phyloP scores from a whole-genome alignment of 176 grass and related monocot species.

The Raddia distichophylla region DNA sequence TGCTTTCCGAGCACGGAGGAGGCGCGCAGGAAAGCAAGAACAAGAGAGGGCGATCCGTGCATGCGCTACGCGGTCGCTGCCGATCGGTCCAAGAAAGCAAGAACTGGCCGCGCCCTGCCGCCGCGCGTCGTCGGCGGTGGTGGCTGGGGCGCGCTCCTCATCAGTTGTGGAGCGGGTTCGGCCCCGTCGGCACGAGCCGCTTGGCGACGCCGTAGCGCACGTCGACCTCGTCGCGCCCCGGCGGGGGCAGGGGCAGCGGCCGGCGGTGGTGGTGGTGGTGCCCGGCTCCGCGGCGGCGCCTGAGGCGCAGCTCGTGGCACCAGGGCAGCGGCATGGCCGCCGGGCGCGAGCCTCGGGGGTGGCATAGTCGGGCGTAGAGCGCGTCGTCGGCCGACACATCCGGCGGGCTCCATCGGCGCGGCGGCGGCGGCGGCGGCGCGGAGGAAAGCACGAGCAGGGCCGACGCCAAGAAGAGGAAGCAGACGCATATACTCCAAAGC shows the following conservation, averaged over 20 bases:
- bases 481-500: conserved; percentile 4
- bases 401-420: not conserved
- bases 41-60: conserved; percentile 68
- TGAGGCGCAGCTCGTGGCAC: conserved; percentile 54
- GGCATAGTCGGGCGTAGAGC: conserved; percentile 43
- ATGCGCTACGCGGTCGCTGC: not conserved
- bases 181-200: conserved; percentile 78
- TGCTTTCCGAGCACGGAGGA: conserved; percentile 59
- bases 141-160: not conserved
- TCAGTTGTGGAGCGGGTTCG: conserved; percentile 95
- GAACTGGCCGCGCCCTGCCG: conserved; percentile 39
- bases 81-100: conserved; percentile 50
- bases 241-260: conserved; percentile 40
- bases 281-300: not conserved
- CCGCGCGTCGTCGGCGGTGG: too few species aligned
- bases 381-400: conserved; percentile 39
- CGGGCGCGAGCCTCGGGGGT: conserved; percentile 15
- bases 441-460: conserved; percentile 46
- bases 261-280: conserved; percentile 1
- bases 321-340: conserved; percentile 19
- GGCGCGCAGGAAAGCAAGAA: conserved; percentile 66
- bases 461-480: conserved; percentile 52
- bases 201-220: conserved; percentile 72
- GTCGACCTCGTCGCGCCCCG: conserved; percentile 59
- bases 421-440: not conserved